phyloP scores from a whole-genome alignment of 2,329 filamentous ascomycete species.

The Acephala macrosclerotiorum region DNA sequence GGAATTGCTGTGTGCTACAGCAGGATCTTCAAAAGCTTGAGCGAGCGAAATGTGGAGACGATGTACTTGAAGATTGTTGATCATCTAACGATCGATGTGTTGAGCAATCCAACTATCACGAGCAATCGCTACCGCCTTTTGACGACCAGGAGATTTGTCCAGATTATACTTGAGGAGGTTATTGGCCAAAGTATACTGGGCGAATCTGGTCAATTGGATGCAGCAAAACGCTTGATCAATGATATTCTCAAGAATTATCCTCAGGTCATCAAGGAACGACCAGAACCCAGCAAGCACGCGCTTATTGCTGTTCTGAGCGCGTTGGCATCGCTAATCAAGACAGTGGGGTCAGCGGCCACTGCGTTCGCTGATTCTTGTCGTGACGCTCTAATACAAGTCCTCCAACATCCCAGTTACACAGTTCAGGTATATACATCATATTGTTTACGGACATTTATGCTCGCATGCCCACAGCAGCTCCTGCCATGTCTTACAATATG shows the following conservation, averaged over 20 bases:
- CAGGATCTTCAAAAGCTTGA: slow-evolving; percentile 78
- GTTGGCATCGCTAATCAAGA: slow-evolving; percentile 78
- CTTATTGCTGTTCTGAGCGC: slow-evolving; percentile 82
- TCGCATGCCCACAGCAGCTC: slow-evolving; percentile 91
- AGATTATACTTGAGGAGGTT: slow-evolving; percentile 83
- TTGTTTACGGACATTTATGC: slow-evolving; percentile 85
- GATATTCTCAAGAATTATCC: slow-evolving; percentile 94
- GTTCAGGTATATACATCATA: slow-evolving; percentile 91
- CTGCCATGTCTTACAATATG: slow-evolving; percentile 91
- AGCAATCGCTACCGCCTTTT: slow-evolving; percentile 90
- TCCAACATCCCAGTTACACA: slow-evolving; percentile 95
- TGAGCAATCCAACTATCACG: slow-evolving; percentile 77
- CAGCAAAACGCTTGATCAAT: slow-evolving; percentile 83
- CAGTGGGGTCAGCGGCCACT: slow-evolving; percentile 82
- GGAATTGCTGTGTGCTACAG: slow-evolving; percentile 89
- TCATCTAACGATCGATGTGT: slow-evolving; percentile 80
- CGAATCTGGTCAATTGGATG: slow-evolving; percentile 86
- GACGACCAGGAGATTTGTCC: slow-evolving; percentile 83
- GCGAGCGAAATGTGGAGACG: slow-evolving; percentile 81
- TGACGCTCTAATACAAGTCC: slow-evolving; percentile 86
- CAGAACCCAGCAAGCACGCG: slow-evolving; percentile 88
- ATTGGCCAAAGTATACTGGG: slow-evolving; percentile 83
- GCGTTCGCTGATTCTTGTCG: slow-evolving; percentile 82
- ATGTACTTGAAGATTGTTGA: slow-evolving; percentile 84
- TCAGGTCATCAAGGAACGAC: slow-evolving; percentile 83